Evolutionary conservation across 2,329 filamentous ascomycete genomes (phyloP).

Genomic region (Exophiala bonariae): DNA sequence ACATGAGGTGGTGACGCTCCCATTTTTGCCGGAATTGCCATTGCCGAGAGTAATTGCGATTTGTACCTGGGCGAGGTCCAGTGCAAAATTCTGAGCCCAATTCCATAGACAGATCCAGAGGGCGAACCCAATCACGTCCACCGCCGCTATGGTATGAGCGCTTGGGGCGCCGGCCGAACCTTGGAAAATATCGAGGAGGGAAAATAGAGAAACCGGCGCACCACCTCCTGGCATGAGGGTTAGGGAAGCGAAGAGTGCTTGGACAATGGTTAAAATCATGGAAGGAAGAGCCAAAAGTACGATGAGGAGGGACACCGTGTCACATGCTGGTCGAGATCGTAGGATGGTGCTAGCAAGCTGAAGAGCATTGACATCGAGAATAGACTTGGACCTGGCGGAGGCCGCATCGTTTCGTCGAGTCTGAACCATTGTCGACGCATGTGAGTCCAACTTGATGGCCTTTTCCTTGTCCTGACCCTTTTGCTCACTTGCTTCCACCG

Average conservation of each 20-base stretch:
- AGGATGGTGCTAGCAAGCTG: slow-evolving; percentile 83
- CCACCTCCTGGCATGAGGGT: slow-evolving; percentile 86
- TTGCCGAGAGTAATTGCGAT: slow-evolving; percentile 89
- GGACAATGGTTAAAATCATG: slow-evolving; percentile 82
- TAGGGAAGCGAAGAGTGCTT: slow-evolving; percentile 87
- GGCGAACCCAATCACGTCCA: slow-evolving; percentile 79
- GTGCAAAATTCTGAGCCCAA: slow-evolving; percentile 80
- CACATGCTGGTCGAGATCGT: slow-evolving; percentile 83
- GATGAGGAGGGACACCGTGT: slow-evolving; percentile 95
- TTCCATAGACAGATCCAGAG: slow-evolving; percentile 87
- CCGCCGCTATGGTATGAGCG: slow-evolving; percentile 76
- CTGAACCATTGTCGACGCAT: slow-evolving; percentile 22
- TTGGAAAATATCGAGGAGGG: slow-evolving; percentile 88
- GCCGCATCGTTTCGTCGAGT: slow-evolving; percentile 68
- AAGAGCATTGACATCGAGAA: slow-evolving; percentile 71
- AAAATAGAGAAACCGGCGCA: slow-evolving; percentile 71
- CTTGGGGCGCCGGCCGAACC: slow-evolving; percentile 83
- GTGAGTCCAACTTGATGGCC: slow-evolving; percentile 16
- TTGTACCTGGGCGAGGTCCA: slow-evolving; percentile 89
- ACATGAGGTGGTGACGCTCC: slow-evolving; percentile 46
- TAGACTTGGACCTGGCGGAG: slow-evolving; percentile 64
- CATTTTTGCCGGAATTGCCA: slow-evolving; percentile 57
- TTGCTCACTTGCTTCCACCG: slow-evolving; percentile 6
- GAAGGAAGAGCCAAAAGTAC: slow-evolving; percentile 90
- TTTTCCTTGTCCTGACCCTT: slow-evolving; percentile 12